Base-by-base conservation (phyloP, 139 green algal genomes). In the Mychonastes homosphaera region DNA sequence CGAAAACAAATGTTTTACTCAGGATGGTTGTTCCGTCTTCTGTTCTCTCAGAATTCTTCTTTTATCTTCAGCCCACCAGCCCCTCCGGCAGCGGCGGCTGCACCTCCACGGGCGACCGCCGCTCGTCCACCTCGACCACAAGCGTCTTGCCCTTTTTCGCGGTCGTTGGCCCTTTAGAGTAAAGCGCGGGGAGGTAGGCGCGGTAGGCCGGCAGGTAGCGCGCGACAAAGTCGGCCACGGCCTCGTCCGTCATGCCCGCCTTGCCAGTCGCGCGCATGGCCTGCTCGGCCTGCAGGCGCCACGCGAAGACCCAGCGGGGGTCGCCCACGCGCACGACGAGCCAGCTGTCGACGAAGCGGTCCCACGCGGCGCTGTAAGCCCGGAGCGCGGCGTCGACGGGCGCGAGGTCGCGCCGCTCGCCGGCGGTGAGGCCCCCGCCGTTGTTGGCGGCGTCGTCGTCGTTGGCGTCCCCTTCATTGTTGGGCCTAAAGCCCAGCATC, bases 201-300 rank as follows among this genome's bases (percentile, higher is more conserved):
- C 79, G 63, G 74, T 99, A 99, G 2, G 92, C 91, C 3, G 92
- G 92, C 67, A 95, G 92, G 79, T 90, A 99, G 30, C 87, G 70
- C 34, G 82, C 72, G 41, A 96, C 88, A 81, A 99, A 99, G 57
- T 90, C 84, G 7, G 67, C 72, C 13, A 91, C 75, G 75, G 87
- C 75, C 39, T 85, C 87, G 46, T 96, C 86, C 1, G 63, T 94
- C 90, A 99, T 95, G 45, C 88, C 88, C 0, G 75, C 21, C 55
- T 89, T 88, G 57, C 92, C 90, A 1, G 47, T 63, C 26, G 72
- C 81, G 7, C 79, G 77, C 86, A 95, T 94, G 27, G 43, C 53
- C 56, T 90, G 74, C 83, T 99, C 93, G 13, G 91, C 91, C 69
- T 97, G 77, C 63, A 89, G 70, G 44, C 76, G 62, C 78, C 77